Base-by-base conservation (phyloP, 169 alveolate genomes). In the Plasmodium billcollinsi region DNA sequence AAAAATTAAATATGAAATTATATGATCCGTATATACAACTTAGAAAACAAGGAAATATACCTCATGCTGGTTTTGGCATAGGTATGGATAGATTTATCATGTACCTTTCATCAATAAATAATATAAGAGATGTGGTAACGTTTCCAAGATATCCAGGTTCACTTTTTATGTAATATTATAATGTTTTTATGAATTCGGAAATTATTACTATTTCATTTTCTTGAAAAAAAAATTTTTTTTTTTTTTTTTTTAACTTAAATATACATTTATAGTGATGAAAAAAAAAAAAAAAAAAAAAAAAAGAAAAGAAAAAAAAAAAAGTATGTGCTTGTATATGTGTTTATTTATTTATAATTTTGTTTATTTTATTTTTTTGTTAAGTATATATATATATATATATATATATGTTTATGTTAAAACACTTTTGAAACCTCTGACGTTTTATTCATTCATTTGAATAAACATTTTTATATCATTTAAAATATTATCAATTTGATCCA, bases 21-120 rank as follows among this genome's bases (percentile, higher is more conserved):
- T 97, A 97, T 89, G 95, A 95, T 71, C 93, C 98, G 93, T 98
- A 98, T 93, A 59, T 96, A 63, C 97, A 98, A 59, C 94, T 98
- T 67, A 96, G 99, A 88, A 96, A 95, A 94, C 98, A 95, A 93
- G 99, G 99, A 43, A 95, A 98, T 54, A 97, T 97, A 43, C 99
- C 99, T 47, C 99, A 98, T 73, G 96, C 99, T 20, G 99, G 99
- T 52, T 99, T 99, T 88, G 99, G 99, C 14, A 95, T 99, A 21
- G 99, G 99, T 56, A 96, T 98, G 71, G 99, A 99, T 94, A 95
- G 99, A 72, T 93, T 99, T 15, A 95, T 98, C 47, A 98, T 98
- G 99, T 96, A 97, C 95, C 95, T 97, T 33, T 97, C 99, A 49
- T 99, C 99, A 29, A 96, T 98, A 21, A 98, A 97, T 54, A 98